Evolutionary conservation across 2,329 filamentous ascomycete genomes (phyloP).

Genomic region (Emergomyces africanus): DNA sequence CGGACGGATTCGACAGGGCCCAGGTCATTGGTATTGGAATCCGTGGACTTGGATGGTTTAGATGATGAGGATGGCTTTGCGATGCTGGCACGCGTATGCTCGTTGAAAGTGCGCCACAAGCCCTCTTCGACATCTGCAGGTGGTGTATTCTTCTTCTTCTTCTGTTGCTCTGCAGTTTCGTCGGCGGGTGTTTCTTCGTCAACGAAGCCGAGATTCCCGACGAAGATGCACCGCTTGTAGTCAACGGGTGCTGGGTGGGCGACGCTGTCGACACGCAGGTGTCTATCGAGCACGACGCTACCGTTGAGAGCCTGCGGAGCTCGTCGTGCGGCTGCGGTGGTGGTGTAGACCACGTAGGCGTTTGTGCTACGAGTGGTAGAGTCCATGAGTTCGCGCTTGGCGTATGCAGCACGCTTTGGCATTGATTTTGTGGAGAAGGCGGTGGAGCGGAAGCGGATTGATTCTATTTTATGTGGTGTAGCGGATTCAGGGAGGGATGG

Average conservation of each 20-base stretch:
- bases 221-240: conserved; percentile 83
- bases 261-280: conserved; percentile 81
- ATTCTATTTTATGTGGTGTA: conserved; percentile 63
- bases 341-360: conserved; percentile 83
- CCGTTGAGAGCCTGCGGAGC: conserved; percentile 73
- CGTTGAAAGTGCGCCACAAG: conserved; percentile 33
- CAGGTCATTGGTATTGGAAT: conserved; percentile 40
- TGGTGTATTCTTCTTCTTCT: conserved; percentile 57
- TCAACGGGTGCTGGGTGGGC: conserved; percentile 75
- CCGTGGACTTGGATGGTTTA: not conserved
- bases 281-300: conserved; percentile 67
- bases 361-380: conserved; percentile 88
- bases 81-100: conserved; percentile 15
- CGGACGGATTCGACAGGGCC: conserved; percentile 88
- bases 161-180: conserved; percentile 48
- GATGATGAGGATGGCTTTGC: not conserved
- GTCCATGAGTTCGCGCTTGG: conserved; percentile 80
- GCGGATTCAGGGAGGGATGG: conserved; percentile 37
- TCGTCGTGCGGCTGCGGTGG: conserved; percentile 58
- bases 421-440: conserved; percentile 62
- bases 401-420: conserved; percentile 89
- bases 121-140: conserved; percentile 88
- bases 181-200: conserved; percentile 70
- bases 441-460: conserved; percentile 85
- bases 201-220: conserved; percentile 92